These are phyloP conservation scores for Penstemon newberryi DNA, from an alignment of 257 asterid genomes.

Conservation along the genomic window DNA sequence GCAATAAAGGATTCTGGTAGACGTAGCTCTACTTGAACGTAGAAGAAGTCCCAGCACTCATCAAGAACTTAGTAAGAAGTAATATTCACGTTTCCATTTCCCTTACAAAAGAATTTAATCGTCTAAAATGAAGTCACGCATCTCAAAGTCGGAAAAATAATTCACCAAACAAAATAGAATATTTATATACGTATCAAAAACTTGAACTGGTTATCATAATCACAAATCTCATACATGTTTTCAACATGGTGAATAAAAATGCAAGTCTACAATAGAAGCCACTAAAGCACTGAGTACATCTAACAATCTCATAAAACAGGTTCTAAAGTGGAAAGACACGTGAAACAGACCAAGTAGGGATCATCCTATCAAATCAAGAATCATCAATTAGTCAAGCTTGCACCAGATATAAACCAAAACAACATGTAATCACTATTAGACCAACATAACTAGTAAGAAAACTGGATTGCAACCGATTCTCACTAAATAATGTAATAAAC, in stretches of 20 bases:
- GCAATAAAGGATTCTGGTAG: background rate
- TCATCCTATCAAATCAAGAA: conserved; percentile 3
- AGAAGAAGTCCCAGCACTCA: background rate
- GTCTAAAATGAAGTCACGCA: too few species aligned
- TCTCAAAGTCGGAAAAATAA: too few species aligned
- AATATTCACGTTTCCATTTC: too few species aligned
- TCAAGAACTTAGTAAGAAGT: background rate
- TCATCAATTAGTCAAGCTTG: conserved; percentile 13
- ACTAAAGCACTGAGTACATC: too few species aligned
- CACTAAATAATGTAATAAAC: background rate
- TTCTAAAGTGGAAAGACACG: background rate
- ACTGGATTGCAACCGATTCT: background rate
- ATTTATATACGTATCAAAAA: too few species aligned
- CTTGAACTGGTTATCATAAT: too few species aligned
- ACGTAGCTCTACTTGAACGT: background rate
- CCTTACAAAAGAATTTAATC: too few species aligned
- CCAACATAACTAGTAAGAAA: background rate
- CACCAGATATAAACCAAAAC: background rate
- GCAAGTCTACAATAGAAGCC: background rate
- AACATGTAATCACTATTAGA: background rate
- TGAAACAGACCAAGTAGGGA: background rate
- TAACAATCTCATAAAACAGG: background rate
- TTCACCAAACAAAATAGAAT: too few species aligned
- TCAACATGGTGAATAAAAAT: background rate
- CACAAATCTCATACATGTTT: background rate